Evolutionary conservation across 2,329 filamentous ascomycete genomes (phyloP).

Genomic region (Ciborinia camelliae): DNA sequence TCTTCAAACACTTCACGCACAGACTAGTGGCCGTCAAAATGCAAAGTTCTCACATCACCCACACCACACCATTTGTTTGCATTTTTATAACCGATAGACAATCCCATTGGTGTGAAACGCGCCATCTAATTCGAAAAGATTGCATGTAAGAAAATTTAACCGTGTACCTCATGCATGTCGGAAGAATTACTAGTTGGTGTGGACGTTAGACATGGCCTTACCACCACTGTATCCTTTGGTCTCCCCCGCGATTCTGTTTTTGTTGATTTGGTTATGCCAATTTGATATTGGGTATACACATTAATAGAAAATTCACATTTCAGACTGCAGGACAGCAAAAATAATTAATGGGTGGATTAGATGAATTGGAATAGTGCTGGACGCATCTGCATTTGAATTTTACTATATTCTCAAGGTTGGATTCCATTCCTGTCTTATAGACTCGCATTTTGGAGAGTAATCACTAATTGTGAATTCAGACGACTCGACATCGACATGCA

Average conservation of each 20-base stretch:
- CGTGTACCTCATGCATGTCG: conserved; percentile 2
- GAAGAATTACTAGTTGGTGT: not conserved
- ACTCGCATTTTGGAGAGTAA: not conserved
- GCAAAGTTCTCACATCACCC: conserved; percentile 8
- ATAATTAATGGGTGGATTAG: not conserved
- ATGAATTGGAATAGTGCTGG: conserved; percentile 6
- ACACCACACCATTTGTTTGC: not conserved
- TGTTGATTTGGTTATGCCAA: not conserved
- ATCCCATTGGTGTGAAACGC: conserved; percentile 2
- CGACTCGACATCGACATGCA: conserved; percentile 6
- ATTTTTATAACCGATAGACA: not conserved
- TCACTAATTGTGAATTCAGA: not conserved
- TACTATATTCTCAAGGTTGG: not conserved
- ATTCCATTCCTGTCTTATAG: not conserved
- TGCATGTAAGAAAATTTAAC: not conserved
- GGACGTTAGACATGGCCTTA: not conserved
- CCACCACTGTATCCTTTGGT: not conserved
- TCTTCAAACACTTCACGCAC: conserved; percentile 15
- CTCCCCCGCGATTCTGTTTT: not conserved
- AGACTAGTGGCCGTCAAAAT: conserved; percentile 14
- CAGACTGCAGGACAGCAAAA: conserved; percentile 7
- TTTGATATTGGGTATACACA: not conserved
- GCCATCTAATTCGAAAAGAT: not conserved
- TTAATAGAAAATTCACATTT: not conserved
- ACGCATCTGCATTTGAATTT: not conserved